Evolutionary conservation across 345 rosid species (phyloP), one percentile per base, ranked within the genome.

Genomic region (Toxicodendron radicans): DNA sequence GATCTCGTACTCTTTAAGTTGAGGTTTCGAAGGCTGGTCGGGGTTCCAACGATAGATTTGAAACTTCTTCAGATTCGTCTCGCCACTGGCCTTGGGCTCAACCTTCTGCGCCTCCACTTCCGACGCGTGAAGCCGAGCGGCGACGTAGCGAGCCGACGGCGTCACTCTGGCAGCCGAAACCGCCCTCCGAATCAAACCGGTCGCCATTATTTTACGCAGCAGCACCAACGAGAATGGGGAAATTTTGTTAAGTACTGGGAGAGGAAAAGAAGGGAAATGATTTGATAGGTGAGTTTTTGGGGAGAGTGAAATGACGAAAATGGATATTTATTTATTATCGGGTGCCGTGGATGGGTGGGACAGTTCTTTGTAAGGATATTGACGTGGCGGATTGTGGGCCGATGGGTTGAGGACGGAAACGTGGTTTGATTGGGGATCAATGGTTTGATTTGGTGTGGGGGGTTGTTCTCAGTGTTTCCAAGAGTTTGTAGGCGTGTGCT

Each of bases 41-140:
- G 99, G 99, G 73, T 80, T 91, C 99, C 99, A 95, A 10, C 99
- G 85, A 77, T 92, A 95, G 83, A 95, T 95, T 84, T 90, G 92
- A 73, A 95, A 95, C 13, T 92, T 91, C 83, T 90, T 95, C 56
- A 86, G 14, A 21, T 77, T 78, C 20, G 81, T 6, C 38, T 59
- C 12, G 43, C 79, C 35, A 65, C 58, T 69, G 5, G 87, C 84
- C 54, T 83, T 82, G 7, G 83, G 70, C 14, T 79, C 79, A 35
- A 74, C 85, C 75, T 79, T 79, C 63, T 87, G 89, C 2, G 92
- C 71, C 73, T 86, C 84, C 5, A 85, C 58, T 72, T 81, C 93
- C 48, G 88, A 71, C 21, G 97, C 85, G 30, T 83, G 84, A 59
- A 77, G 76, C 23, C 93, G 70, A 14, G 80, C 46, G 58, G 78